phyloP scores from a whole-genome alignment of 2,329 filamentous ascomycete genomes.

The Penicillium sp. region DNA sequence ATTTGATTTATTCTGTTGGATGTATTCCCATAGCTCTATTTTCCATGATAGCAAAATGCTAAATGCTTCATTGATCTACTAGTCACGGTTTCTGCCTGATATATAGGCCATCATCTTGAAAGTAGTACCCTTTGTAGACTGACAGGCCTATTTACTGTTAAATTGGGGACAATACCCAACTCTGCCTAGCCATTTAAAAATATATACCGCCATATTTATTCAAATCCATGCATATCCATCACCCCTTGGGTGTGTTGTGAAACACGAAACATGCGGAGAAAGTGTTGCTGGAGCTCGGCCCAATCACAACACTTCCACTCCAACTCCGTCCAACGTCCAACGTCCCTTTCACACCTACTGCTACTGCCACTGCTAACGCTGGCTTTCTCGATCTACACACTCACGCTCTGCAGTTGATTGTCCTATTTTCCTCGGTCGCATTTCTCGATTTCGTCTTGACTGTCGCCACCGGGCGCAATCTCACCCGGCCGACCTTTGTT shows the following conservation, averaged over 20 bases:
- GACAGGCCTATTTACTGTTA: background rate
- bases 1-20: slow-evolving; percentile 23
- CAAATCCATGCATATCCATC: too few species aligned
- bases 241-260: background rate
- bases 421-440: background rate
- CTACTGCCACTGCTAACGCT: background rate
- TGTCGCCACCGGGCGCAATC: slow-evolving; percentile 5
- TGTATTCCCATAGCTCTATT: slow-evolving; percentile 24
- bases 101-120: too few species aligned
- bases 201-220: too few species aligned
- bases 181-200: background rate
- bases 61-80: slow-evolving; percentile 9
- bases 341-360: background rate
- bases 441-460: background rate
- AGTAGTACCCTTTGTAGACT: too few species aligned
- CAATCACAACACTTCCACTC: slow-evolving; percentile 28
- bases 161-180: background rate
- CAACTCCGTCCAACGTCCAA: slow-evolving; percentile 16
- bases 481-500: slow-evolving; percentile 9
- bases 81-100: background rate
- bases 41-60: slow-evolving; percentile 15
- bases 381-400: background rate
- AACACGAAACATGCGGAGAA: slow-evolving; percentile 13
- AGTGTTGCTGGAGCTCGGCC: slow-evolving; percentile 21
- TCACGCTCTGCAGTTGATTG: background rate